Evolutionary conservation across 1,284 basidiomycete species (phyloP), one percentile per base, ranked within the genome.

Genomic region (Puccinia polysora): DNA sequence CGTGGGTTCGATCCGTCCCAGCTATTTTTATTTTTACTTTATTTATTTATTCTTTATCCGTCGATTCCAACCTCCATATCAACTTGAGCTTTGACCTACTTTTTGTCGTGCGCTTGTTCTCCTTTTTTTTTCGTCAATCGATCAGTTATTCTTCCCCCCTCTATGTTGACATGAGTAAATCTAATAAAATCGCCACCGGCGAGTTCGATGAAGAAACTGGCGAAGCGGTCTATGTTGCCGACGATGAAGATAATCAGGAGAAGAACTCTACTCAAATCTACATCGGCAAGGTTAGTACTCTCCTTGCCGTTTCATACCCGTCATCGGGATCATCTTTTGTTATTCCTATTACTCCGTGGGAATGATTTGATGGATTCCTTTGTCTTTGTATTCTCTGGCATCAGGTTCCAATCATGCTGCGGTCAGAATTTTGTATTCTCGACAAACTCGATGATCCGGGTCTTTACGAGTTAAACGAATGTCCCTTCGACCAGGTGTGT

Each of bases 321-420:
- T 53, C 20, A 18, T 3, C 8, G 47, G 8, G 14, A 7, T 52
- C 8, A 23, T 74, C 34, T 71, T 68, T 52, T 3, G 23, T 8
- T 8, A 8, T 43, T 43, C 40, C 40, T 43, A 43, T 8, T 43
- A 8, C 18, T 18, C 18, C 18, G 40, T 8, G 40, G 18, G 8
- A 43, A 8, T 43, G 18, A 10, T 20, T 12, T 4, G 2, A 32
- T 6, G 18, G 34, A 1, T 43, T 2, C 28, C 30, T 34, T 15
- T 43, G 1, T 25, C 59, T 20, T 18, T 28, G 38, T 10, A 18
- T 56, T 58, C 32, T n/a, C 23, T 74, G 8, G 18, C 18, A 8
- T 8, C 40, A 95, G 91, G 90, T 97, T 23, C 95, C 95, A 25
- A 94, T 98, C 81, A 98, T 98, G 95, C 83, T 97, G 34, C 88